phyloP scores from a whole-genome alignment of 1,139 yeast genomes.

The Blastobotrys indianensis region DNA sequence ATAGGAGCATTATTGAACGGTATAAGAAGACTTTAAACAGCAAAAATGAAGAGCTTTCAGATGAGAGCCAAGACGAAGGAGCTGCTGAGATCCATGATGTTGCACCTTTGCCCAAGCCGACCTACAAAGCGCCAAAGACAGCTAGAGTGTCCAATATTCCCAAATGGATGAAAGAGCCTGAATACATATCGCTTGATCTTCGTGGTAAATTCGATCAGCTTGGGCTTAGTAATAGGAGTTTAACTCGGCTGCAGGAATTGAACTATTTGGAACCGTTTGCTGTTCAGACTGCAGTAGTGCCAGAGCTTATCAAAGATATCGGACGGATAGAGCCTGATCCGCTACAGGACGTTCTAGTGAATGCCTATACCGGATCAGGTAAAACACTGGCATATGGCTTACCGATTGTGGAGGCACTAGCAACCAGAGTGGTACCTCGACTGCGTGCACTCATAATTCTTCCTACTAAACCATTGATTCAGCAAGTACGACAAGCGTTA shows the following conservation, averaged over 20 bases:
- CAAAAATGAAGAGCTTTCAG: slow-evolving; percentile 15
- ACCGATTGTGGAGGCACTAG: slow-evolving; percentile 70
- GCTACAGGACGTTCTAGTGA: slow-evolving; percentile 63
- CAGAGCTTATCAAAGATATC: slow-evolving; percentile 49
- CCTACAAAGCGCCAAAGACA: slow-evolving; percentile 5
- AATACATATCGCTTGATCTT: slow-evolving; percentile 38
- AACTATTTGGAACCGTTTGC: slow-evolving; percentile 62
- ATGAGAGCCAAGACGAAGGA: slow-evolving; percentile 15
- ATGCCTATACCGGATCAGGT: slow-evolving; percentile 96
- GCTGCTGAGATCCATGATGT: slow-evolving; percentile 37
- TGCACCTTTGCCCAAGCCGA: slow-evolving; percentile 57
- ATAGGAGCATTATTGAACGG: slow-evolving; percentile 4
- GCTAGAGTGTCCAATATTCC: slow-evolving; percentile 49
- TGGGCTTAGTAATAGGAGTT: slow-evolving; percentile 35
- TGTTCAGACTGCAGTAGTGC: slow-evolving; percentile 66
- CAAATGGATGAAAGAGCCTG: slow-evolving; percentile 62
- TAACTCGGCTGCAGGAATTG: slow-evolving; percentile 42
- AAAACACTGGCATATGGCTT: slow-evolving; percentile 86
- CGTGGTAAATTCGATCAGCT: slow-evolving; percentile 28
- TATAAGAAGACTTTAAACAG: slow-evolving; percentile 3
- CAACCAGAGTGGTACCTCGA: slow-evolving; percentile 60
- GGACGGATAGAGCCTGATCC: slow-evolving; percentile 47
- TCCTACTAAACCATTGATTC: slow-evolving; percentile 84
- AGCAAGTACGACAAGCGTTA: slow-evolving; percentile 70
- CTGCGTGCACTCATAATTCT: slow-evolving; percentile 73